Base-by-base conservation (phyloP, 305 asterid species). In the Fraxinus baroniana region DNA sequence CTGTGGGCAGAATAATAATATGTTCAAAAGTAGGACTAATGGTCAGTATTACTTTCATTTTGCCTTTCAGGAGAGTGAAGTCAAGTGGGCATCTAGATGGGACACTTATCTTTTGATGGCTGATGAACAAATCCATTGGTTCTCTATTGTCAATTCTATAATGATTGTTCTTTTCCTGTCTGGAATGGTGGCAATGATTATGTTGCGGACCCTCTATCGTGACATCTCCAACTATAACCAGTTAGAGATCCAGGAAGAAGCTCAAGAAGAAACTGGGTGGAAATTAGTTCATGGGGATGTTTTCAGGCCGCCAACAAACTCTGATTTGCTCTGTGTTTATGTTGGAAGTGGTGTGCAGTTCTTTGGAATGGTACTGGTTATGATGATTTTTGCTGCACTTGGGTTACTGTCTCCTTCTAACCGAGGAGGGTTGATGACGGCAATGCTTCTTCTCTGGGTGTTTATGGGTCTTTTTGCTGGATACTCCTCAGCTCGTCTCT, bases 71-170 rank as follows among this genome's bases (percentile, higher is more conserved):
- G 97, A 93, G 87, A 93, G 98, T 68, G 97, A 91, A 46, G 86
- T 94, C 86, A 94, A 94, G 92, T 94, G 98, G 98, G 98, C 98
- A 70, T 94, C 98, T 80, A 89, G 97, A 87, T 94, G 98, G 98
- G 97, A 94, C 78, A 90, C 98, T 2, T 94, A 94, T 85, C 97
- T 94, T 71, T 89, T 92, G 83, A 94, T 94, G 98, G 91, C 97
- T 74, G 98, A 94, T 85, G 98, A 94, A 82, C 98, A 94, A 90
- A 93, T 94, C 77, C 98, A 94, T 86, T 93, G 98, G 98, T 94
- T 94, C 86, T 94, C 97, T 10, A 92, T 94, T 12, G 97, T 94
- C 55, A 94, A 94, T 75, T 94, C 98, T 44, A 85, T 94, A 86
- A 93, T 94, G 97, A 94, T 94, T 81, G 97, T 94, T 70, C 94